Base-by-base conservation (phyloP, 192 early-diverging fungal species). In the Linnemannia elongata region DNA sequence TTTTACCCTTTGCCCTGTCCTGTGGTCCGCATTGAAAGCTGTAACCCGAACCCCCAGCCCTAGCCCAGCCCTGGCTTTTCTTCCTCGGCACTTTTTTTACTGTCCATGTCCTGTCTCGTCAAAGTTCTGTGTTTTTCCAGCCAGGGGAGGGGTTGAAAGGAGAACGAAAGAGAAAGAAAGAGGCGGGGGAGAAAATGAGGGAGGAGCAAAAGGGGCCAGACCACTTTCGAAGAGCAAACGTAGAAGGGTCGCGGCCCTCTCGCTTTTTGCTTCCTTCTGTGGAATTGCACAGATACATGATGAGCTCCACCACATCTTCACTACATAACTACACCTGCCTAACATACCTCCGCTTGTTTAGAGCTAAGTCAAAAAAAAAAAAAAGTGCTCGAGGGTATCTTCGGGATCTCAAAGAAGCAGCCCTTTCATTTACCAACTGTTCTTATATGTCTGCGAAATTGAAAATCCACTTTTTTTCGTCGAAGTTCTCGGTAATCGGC, bases 401-500 rank as follows among this genome's bases (percentile, higher is more conserved):
- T 52, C 49, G 49, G 49, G 18, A 52, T 52, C 49, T 18, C 17
- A 52, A 52, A 52, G 49, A 52, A 20, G 49, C 18, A 20, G 49
- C 18, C 18, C 20, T 52, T 6, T 52, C 49, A 20, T 52, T 52
- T 52, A 52, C 49, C 49, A 52, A 52, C 44, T 0, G 49, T 20
- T 18, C 20, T 6, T 52, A 52, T 22, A 66, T 35, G 24, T 33
- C n/a, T 66, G 30, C 60, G 30, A 66, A 15, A 45, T 45, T 15
- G 44, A 45, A 45, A 60, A 66, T 66, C 60, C 60, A 66, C 30
- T 66, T 66, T 66, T 66, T 66, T 13, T 66, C 24, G 8, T 33
- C 12, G 27, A 33, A 66, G 60, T 66, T 66, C 60, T 66, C 60
- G 60, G 60, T 66, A 66, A 66, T 66, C 27, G 60, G 27, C 60